phyloP scores from a whole-genome alignment of 73 alveolate genomes.

The Paramecium sexaurelia region DNA sequence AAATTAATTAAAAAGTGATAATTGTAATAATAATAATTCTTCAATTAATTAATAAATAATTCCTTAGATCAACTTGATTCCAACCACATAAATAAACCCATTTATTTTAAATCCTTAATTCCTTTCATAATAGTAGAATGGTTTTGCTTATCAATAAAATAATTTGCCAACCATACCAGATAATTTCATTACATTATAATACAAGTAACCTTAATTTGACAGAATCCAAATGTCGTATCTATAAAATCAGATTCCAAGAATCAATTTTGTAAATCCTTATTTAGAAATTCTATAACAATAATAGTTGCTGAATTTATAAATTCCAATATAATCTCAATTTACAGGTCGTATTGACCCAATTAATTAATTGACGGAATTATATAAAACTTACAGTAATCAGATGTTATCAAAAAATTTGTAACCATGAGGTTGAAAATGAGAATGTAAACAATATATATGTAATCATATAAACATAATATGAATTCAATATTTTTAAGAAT shows the following conservation, averaged over 20 bases:
- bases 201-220: background rate
- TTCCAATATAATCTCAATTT: background rate
- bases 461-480: slow-evolving; percentile 1
- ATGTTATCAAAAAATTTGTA: background rate
- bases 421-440: background rate
- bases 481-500: background rate
- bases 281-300: background rate
- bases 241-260: background rate
- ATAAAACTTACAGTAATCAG: background rate
- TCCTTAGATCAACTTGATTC: background rate
- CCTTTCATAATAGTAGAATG: background rate
- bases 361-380: background rate
- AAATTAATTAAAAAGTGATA: background rate
- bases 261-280: background rate
- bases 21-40: background rate
- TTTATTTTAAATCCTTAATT: background rate
- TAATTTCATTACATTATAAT: background rate
- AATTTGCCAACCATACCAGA: background rate
- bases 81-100: background rate
- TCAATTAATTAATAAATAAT: background rate
- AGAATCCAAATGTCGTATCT: background rate
- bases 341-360: background rate
- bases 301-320: background rate
- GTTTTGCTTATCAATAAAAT: background rate
- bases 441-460: slow-evolving; percentile 36